Conservation (phyloP, 176 grass and related monocot genomes). For the Metroxylon sagu region DNA sequence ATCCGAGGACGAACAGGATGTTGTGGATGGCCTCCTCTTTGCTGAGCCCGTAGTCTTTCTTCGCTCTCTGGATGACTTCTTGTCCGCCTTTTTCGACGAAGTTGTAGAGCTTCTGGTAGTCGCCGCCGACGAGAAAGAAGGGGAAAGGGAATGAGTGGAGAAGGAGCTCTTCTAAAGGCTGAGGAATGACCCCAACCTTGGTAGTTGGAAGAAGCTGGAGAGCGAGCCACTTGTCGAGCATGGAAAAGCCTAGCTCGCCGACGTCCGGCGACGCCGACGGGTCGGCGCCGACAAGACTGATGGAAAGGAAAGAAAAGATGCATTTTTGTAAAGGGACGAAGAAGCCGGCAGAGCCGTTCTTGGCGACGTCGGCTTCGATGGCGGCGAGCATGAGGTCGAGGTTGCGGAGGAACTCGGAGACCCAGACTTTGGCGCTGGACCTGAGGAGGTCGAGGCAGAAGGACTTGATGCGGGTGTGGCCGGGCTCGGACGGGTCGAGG, state of each 20-base stretch:
- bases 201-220: conserved; percentile 60
- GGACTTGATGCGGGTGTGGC: conserved; percentile 48
- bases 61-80: conserved; percentile 24
- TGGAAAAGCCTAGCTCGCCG: conserved; percentile 18
- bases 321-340: conserved; percentile 47
- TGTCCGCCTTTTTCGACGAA: conserved; percentile 54
- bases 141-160: conserved; percentile 75
- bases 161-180: conserved; percentile 76
- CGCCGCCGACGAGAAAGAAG: conserved; percentile 32
- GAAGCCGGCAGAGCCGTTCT: conserved; percentile 23
- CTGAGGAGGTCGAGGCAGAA: conserved; percentile 69
- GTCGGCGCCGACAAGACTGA: conserved; percentile 48
- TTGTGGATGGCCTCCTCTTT: conserved; percentile 66
- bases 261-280: conserved; percentile 26
- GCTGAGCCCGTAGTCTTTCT: conserved; percentile 26
- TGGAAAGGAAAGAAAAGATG: conserved; percentile 68
- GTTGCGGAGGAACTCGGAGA: conserved; percentile 32
- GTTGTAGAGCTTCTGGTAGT: conserved; percentile 51
- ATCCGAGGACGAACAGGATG: conserved; percentile 83
- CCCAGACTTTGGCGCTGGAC: conserved; percentile 39
- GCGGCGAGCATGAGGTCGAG: conserved; percentile 35
- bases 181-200: conserved; percentile 37
- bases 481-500: conserved; percentile 57
- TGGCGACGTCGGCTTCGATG: conserved; percentile 39
- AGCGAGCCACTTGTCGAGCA: conserved; percentile 69